phyloP scores from a whole-genome alignment of 2,329 filamentous ascomycete genomes.

The Colletotrichum plurivorum region DNA sequence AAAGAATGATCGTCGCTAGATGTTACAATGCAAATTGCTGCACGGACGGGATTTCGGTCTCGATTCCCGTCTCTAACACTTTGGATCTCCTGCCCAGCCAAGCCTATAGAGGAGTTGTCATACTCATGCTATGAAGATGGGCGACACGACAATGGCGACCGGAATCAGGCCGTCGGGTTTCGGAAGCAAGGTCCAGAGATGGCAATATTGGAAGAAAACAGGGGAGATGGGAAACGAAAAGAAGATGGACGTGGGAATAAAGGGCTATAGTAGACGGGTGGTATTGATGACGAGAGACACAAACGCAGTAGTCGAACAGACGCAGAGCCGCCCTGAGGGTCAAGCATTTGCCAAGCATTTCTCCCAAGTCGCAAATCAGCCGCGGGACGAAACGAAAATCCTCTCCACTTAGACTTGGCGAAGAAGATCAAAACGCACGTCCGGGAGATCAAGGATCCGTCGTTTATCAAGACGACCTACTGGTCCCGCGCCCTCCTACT shows the following conservation, averaged over 20 bases:
- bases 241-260: neutral
- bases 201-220: too few relatives aligned
- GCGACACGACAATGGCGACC: neutral
- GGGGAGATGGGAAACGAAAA: neutral
- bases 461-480: conserved; percentile 12
- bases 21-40: neutral
- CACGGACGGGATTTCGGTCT: neutral
- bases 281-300: neutral
- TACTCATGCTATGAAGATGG: neutral
- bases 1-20: neutral
- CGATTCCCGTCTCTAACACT: neutral
- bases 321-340: conserved; percentile 24
- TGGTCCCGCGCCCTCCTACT: conserved; percentile 1
- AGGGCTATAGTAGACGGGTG: neutral
- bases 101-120: neutral
- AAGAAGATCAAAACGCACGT: conserved; percentile 30
- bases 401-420: conserved; percentile 22
- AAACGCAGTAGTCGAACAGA: conserved; percentile 4
- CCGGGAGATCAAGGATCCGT: conserved; percentile 17
- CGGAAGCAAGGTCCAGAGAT: neutral
- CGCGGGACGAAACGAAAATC: conserved; percentile 31
- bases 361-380: conserved; percentile 26
- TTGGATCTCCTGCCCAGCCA: neutral
- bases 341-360: conserved; percentile 31
- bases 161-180: neutral